Evolutionary conservation across 208 protist species (phyloP).

Genomic region (Naegleria lovaniensis): DNA sequence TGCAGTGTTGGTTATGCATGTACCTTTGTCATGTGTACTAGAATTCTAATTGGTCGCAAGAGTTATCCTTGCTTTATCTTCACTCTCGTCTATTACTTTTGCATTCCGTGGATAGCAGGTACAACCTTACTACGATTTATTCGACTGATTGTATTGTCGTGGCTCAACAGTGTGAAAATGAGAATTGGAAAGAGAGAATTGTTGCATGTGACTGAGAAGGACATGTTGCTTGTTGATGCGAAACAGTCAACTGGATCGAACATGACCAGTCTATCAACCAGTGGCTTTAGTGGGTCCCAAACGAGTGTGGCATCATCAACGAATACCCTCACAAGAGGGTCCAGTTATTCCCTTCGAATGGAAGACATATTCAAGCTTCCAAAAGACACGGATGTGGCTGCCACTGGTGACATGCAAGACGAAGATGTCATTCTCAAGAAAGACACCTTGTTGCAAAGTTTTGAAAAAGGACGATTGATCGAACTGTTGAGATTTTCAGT

Average conservation of each 20-base stretch:
- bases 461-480: not conserved
- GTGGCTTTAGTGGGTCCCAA: not conserved
- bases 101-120: not conserved
- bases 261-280: too few species aligned
- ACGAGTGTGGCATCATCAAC: not conserved
- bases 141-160: not conserved
- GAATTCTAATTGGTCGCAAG: not conserved
- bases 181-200: not conserved
- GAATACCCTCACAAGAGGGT: not conserved
- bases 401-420: too few species aligned
- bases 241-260: too few species aligned
- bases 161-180: not conserved
- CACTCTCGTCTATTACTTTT: not conserved
- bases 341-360: not conserved
- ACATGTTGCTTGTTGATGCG: not conserved
- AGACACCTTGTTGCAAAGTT: not conserved
- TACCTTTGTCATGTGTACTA: not conserved
- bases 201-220: not conserved
- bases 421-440: not conserved
- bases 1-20: not conserved
- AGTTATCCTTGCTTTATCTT: not conserved
- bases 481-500: not conserved
- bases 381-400: not conserved
- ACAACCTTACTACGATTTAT: not conserved
- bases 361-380: not conserved